Base-by-base conservation (phyloP, 768 basidiomycete species). In the Phlegmacium glaucopus region DNA sequence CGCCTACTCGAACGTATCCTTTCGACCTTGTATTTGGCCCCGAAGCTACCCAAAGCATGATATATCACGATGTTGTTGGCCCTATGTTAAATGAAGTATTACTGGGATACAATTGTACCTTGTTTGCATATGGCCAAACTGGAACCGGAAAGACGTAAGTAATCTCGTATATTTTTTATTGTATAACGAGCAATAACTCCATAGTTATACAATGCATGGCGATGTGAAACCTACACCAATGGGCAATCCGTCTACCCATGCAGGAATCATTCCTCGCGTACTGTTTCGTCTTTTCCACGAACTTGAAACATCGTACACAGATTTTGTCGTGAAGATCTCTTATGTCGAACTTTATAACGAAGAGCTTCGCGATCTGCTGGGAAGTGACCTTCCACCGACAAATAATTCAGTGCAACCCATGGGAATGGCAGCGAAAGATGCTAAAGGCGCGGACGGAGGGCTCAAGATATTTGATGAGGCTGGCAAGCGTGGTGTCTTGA, bases 121-220 rank as follows among this genome's bases (percentile, higher is more conserved):
- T 99, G 16, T 97, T 98, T 67, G 94, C 94, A 4, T 99, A 99
- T 62, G 96, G 96, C 2, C 96, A 98, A 66, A 98, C 96, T 0
- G 96, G 96, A 1, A 97, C 96, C 0, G 96, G 96, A 16, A 99
- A 99, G 72, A 98, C 96, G 92, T 96, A 63, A 57, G 90, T 72
- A 4, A 12, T 8, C 32, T 37, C n/a, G 41, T 42, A 26, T 39
- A 22, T n/a, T 35, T 42, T 15, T 48, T 16, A 39, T 13, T 39
- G 41, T 42, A 34, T 17, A 47, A 27, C 44, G 17, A 54, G 43
- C 18, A 41, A 32, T 18, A 10, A 32, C 56, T 27, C 17, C 29
- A 12, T 44, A 90, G 85, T 37, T 88, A 94, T 61, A 99, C 96
- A 3, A 99, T 98, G 96, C 94, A 97, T 68, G 96, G 96, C 12